Base-by-base conservation (phyloP, 176 grass and related monocot genomes). In the Elymus sibiricus region DNA sequence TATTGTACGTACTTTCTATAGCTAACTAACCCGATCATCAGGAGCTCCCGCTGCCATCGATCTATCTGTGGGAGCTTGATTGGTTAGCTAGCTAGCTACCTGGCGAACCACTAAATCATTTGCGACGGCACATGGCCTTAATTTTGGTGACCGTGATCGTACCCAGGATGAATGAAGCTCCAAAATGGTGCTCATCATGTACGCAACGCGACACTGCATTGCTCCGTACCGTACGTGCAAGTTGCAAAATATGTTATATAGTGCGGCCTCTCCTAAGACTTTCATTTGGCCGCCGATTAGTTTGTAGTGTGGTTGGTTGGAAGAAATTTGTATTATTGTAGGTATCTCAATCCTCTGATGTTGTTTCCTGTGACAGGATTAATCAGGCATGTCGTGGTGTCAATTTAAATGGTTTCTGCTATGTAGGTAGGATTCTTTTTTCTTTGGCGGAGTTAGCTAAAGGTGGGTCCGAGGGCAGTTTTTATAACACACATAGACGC, bases 31-130 rank as follows among this genome's bases (percentile, higher is more conserved):
- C 37, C 11, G 55, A 13, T n/a, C 49, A 46, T 73, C 39, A 44
- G 70, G 84, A 46, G 42, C 16, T 5, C 28, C 35, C 39, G 11
- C 43, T 80, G 9, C 24, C 25, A 73, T 73, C 59, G 59, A 47
- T 62, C 39, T 27, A 37, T 17, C 2, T 49, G 46, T 49, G 14
- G 44, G 4, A 64, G 79, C 26, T 83, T 61, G 34, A 70, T 9
- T 19, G 28, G 0, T 10, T 72, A 42, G 25, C 40, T 19, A 40
- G 1, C n/a, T 72, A 43, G 25, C 40, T 65, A 84, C n/a, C n/a
- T 46, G 70, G 75, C 64, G 70, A 88, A 89, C 87, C 0, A 39
- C 87, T 34, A 76, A 37, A 88, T 83, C 85, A 81, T 86, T 76
- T 60, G 78, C 49, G 39, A 68, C 32, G 0, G 26, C 88, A 86